phyloP scores from a whole-genome alignment of 106 monocot genomes.

The Xerophyta viscosa region DNA sequence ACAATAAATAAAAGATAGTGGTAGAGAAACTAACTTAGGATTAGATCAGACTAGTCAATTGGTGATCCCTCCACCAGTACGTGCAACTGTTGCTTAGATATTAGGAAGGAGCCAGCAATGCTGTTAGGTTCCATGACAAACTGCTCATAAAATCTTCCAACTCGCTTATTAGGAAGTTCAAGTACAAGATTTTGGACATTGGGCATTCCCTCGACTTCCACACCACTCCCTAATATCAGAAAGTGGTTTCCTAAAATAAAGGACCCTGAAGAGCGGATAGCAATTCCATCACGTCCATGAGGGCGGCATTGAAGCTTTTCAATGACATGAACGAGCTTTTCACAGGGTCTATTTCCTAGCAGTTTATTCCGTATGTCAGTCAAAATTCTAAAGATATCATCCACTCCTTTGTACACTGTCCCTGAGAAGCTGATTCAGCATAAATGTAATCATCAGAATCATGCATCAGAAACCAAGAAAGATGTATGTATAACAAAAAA shows the following conservation, averaged over 20 bases:
- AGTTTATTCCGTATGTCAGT: conserved; percentile 65
- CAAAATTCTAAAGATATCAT: conserved; percentile 56
- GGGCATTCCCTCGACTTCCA: conserved; percentile 82
- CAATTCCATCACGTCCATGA: conserved; percentile 35
- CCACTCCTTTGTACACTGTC: conserved; percentile 33
- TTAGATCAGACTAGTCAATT: too few species aligned
- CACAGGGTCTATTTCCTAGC: conserved; percentile 45
- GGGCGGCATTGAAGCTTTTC: conserved; percentile 93
- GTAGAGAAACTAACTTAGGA: too few species aligned
- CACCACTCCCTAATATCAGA: conserved; percentile 72
- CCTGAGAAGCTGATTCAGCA: conserved; percentile 62
- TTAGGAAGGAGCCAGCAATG: conserved; percentile 46
- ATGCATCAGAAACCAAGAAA: neutral
- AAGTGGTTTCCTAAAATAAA: conserved; percentile 80
- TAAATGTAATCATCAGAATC: neutral
- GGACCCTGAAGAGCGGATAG: conserved; percentile 72
- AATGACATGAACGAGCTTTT: conserved; percentile 84
- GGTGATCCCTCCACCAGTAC: conserved; percentile 12
- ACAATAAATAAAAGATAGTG: too few species aligned
- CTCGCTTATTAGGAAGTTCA: conserved; percentile 39
- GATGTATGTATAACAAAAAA: neutral
- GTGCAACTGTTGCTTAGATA: conserved; percentile 67
- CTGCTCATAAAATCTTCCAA: conserved; percentile 76
- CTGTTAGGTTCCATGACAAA: conserved; percentile 66
- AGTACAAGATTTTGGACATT: conserved; percentile 46